Percentiles rank a stretch among this genome's conserved stretches.
phyloP scores from a whole-genome alignment of 768 basidiomycete genomes.

The Chalciporus piperatus region DNA sequence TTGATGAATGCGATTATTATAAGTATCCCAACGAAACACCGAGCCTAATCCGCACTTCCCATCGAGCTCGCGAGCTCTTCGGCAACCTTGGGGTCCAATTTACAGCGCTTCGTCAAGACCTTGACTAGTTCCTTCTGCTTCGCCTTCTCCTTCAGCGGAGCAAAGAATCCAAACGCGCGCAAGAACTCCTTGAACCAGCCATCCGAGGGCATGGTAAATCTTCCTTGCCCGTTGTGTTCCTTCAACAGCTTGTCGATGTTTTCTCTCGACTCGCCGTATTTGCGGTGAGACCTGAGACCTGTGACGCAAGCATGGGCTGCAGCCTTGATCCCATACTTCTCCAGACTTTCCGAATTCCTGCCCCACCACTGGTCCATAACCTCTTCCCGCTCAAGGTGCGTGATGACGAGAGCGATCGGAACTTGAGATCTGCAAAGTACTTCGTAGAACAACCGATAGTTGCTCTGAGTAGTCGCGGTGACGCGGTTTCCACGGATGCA shows the following conservation, averaged over 20 bases:
- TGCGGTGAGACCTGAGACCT: slow-evolving; percentile 26
- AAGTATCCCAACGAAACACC: neutral
- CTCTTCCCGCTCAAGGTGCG: slow-evolving; percentile 38
- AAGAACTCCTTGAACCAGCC: slow-evolving; percentile 25
- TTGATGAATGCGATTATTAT: neutral
- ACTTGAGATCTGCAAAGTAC: slow-evolving; percentile 38
- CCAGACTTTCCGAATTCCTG: slow-evolving; percentile 23
- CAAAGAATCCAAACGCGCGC: slow-evolving; percentile 23
- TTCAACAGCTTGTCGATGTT: slow-evolving; percentile 18
- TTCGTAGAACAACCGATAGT: slow-evolving; percentile 42
- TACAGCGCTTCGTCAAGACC: slow-evolving; percentile 30
- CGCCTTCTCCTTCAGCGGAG: slow-evolving; percentile 18
- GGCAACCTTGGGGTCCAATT: slow-evolving; percentile 17
- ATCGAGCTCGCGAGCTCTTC: slow-evolving; percentile 21
- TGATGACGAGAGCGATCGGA: slow-evolving; percentile 33
- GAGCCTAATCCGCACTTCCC: slow-evolving; percentile 1
- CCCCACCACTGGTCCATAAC: slow-evolving; percentile 37
- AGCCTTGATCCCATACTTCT: slow-evolving; percentile 25
- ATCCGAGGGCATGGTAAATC: slow-evolving; percentile 27
- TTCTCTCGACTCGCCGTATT: slow-evolving; percentile 23
- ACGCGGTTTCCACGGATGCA: slow-evolving; percentile 42
- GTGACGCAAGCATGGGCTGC: slow-evolving; percentile 37
- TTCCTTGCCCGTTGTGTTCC: slow-evolving; percentile 11
- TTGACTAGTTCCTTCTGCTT: slow-evolving; percentile 25
- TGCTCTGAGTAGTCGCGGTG: slow-evolving; percentile 35